phyloP scores from a whole-genome alignment of 345 rosid species.

The Salix koriyanagi region DNA sequence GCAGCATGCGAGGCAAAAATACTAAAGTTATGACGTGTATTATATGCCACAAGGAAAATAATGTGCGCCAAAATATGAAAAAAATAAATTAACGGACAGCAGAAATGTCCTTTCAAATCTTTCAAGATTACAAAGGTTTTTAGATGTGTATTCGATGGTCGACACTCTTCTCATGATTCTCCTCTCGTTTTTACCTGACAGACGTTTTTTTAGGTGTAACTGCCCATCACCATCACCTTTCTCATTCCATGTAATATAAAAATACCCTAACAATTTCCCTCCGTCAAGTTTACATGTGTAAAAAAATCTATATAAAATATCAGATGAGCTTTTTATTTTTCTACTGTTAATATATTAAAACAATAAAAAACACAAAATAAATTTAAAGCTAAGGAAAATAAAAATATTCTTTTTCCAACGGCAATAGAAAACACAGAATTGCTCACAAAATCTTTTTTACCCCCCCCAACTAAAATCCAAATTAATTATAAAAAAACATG shows the following conservation, averaged over 20 bases:
- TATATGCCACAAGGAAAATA: background rate
- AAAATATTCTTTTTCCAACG: too few species aligned
- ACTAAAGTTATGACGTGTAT: background rate
- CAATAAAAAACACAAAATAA: too few species aligned
- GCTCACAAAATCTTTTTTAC: too few species aligned
- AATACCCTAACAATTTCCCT: background rate
- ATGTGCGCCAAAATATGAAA: background rate
- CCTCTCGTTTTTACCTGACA: background rate
- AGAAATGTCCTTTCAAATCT: background rate
- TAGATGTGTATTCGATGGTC: background rate
- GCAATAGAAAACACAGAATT: too few species aligned
- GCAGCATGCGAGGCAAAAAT: background rate
- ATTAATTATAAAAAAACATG: too few species aligned
- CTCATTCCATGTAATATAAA: background rate
- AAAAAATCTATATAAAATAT: too few species aligned
- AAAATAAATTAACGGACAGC: background rate
- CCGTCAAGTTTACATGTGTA: too few species aligned
- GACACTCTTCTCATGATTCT: background rate
- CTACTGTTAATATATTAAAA: too few species aligned
- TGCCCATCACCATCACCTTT: background rate
- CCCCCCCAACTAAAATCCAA: too few species aligned
- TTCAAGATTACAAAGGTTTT: background rate
- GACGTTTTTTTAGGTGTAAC: background rate
- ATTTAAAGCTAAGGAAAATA: too few species aligned
- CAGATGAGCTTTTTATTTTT: too few species aligned